phyloP scores from a whole-genome alignment of 495 filamentous ascomycete genomes.

The Penicillium malachiteum region DNA sequence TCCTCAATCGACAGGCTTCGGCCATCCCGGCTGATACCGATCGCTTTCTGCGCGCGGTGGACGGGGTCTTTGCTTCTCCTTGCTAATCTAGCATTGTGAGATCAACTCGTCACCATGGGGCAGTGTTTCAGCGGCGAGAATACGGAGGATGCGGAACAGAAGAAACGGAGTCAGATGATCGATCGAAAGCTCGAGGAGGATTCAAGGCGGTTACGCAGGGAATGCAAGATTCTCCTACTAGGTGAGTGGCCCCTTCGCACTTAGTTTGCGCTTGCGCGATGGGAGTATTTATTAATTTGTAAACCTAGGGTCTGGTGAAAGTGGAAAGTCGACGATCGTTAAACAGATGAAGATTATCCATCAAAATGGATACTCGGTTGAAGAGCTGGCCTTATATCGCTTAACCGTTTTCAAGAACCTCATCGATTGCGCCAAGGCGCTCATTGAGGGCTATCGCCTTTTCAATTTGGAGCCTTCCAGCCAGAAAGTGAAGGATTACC shows the following conservation, averaged over 20 bases:
- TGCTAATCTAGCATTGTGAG: conserved; percentile 24
- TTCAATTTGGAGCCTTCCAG: conserved; percentile 76
- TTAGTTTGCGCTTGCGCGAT: not conserved
- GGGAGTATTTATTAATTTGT: conserved; percentile 9
- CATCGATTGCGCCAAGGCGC: conserved; percentile 89
- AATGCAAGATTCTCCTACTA: conserved; percentile 97
- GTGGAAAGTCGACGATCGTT: conserved; percentile 97
- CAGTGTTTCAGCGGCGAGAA: conserved; percentile 78
- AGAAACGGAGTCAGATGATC: conserved; percentile 90
- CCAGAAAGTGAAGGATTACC: conserved; percentile 68
- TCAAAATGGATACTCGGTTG: conserved; percentile 89
- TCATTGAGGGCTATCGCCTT: conserved; percentile 84
- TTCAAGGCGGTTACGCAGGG: conserved; percentile 79
- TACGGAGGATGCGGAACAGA: conserved; percentile 81
- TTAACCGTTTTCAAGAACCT: conserved; percentile 98
- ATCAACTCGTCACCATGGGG: conserved; percentile 62
- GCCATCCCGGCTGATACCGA: conserved; percentile 29
- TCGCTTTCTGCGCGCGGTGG: conserved; percentile 26
- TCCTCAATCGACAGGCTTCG: conserved; percentile 19
- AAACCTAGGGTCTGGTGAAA: conserved; percentile 84
- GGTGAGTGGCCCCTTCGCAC: conserved; percentile 56
- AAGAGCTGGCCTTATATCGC: conserved; percentile 89
- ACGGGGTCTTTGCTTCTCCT: conserved; percentile 19
- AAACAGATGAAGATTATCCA: conserved; percentile 99
- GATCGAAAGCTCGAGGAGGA: conserved; percentile 92